phyloP scores from a whole-genome alignment of 768 basidiomycete genomes.

The Rhodotorula sphaerocarpa region DNA sequence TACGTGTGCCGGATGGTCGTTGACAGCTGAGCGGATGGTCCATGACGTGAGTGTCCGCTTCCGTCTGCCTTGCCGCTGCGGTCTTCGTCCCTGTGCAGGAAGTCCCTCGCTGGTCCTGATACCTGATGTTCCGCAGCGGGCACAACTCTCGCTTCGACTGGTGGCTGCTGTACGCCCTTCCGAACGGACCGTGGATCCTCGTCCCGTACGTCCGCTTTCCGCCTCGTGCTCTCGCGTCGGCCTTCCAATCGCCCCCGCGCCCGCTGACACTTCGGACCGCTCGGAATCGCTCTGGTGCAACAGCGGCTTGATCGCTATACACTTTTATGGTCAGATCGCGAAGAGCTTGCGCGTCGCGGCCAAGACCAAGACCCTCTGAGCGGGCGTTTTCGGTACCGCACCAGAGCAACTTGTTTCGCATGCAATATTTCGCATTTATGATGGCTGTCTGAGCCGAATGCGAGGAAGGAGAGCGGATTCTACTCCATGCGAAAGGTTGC shows the following conservation, averaged over 20 bases:
- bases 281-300: too few relatives aligned
- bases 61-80: too few relatives aligned
- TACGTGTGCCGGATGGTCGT: not conserved
- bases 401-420: too few relatives aligned
- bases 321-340: slow-evolving; percentile 45
- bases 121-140: too few relatives aligned
- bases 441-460: too few relatives aligned
- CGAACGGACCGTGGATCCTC: slow-evolving; percentile 40
- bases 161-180: slow-evolving; percentile 19
- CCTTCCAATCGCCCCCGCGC: too few relatives aligned
- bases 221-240: not conserved
- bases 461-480: too few relatives aligned
- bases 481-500: too few relatives aligned
- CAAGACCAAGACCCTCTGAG: slow-evolving; percentile 16
- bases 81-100: too few relatives aligned
- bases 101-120: too few relatives aligned
- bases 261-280: not conserved
- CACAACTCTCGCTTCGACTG: slow-evolving; percentile 20
- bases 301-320: slow-evolving; percentile 40
- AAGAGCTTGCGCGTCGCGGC: slow-evolving; percentile 12
- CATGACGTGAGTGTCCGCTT: not conserved
- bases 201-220: slow-evolving; percentile 39
- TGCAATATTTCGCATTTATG: too few relatives aligned
- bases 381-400: not conserved
- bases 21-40: slow-evolving; percentile 11